Percentiles rank a stretch among this genome's conserved stretches.
Evolutionary conservation across 441 rosid species (phyloP).

Genomic region (Capsella rubella): DNA sequence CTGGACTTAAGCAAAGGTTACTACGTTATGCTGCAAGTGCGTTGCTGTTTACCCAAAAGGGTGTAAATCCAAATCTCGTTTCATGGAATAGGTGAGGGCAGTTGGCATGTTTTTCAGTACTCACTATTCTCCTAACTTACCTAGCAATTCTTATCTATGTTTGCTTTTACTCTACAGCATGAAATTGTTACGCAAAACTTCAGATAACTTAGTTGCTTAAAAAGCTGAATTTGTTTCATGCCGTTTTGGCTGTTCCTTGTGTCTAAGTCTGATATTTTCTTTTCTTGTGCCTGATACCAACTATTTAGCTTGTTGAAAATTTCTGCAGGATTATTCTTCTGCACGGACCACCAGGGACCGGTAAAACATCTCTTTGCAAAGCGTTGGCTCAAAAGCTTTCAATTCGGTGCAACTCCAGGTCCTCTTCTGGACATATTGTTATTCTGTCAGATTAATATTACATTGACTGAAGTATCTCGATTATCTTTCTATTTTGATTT

Average conservation of each 20-base stretch:
- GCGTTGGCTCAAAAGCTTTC: conserved; percentile 97
- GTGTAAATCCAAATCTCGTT: conserved; percentile 88
- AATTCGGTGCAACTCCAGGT: conserved; percentile 89
- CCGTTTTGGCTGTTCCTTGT: conserved; percentile 1
- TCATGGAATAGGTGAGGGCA: conserved; percentile 91
- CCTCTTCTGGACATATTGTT: conserved; percentile 21
- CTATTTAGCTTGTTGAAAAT: conserved; percentile 3
- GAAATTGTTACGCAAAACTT: neutral
- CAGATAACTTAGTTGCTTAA: conserved; percentile 10
- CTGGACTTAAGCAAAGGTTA: conserved; percentile 91
- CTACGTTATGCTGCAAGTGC: conserved; percentile 94
- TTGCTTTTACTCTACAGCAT: neutral
- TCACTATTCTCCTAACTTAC: neutral
- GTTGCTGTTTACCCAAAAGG: conserved; percentile 86
- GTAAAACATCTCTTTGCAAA: conserved; percentile 95
- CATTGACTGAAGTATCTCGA: conserved; percentile 4
- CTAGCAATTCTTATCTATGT: neutral
- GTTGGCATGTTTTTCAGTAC: neutral
- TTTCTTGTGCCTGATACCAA: neutral
- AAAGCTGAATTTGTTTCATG: conserved; percentile 15
- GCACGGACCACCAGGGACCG: conserved; percentile 99
- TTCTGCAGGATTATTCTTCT: conserved; percentile 78
- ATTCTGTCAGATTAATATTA: conserved; percentile 8
- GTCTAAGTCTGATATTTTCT: conserved; percentile 14
- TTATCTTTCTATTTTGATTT: conserved; percentile 35